These are phyloP conservation scores for Penicillium sp. DNA, from an alignment of 2,329 filamentous ascomycete genomes.

Conservation along the genomic window DNA sequence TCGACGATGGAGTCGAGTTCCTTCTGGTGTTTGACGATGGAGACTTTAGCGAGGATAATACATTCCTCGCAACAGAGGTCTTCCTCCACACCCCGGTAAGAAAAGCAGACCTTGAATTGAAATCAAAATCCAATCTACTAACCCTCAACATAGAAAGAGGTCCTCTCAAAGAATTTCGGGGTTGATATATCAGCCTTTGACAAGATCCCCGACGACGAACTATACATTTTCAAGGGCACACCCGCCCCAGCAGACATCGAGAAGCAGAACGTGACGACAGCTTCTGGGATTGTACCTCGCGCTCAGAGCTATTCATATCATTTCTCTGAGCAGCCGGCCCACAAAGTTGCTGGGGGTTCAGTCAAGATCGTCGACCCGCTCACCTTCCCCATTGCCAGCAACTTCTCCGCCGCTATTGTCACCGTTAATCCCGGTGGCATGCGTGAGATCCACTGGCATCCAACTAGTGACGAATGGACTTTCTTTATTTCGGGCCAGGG, in stretches of 20 bases:
- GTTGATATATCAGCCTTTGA: conserved; percentile 55
- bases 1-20: conserved; percentile 67
- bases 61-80: conserved; percentile 68
- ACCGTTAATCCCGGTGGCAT: conserved; percentile 70
- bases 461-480: conserved; percentile 75
- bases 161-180: conserved; percentile 58
- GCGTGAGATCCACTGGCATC: conserved; percentile 82
- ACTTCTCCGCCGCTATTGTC: conserved; percentile 70
- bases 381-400: conserved; percentile 73
- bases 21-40: conserved; percentile 63
- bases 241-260: conserved; percentile 62
- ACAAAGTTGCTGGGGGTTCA: conserved; percentile 65
- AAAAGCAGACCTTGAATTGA: background rate
- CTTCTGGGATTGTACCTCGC: conserved; percentile 66
- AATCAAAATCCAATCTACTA: background rate
- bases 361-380: conserved; percentile 74
- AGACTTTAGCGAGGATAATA: conserved; percentile 68
- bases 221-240: conserved; percentile 76
- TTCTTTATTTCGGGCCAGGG: conserved; percentile 74
- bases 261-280: conserved; percentile 60
- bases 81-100: conserved; percentile 45
- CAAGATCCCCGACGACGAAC: conserved; percentile 64
- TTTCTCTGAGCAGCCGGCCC: conserved; percentile 68
- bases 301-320: conserved; percentile 66
- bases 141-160: conserved; percentile 36